Conservation (phyloP, 805 yeast genomes). For the Brettanomyces nanus region DNA sequence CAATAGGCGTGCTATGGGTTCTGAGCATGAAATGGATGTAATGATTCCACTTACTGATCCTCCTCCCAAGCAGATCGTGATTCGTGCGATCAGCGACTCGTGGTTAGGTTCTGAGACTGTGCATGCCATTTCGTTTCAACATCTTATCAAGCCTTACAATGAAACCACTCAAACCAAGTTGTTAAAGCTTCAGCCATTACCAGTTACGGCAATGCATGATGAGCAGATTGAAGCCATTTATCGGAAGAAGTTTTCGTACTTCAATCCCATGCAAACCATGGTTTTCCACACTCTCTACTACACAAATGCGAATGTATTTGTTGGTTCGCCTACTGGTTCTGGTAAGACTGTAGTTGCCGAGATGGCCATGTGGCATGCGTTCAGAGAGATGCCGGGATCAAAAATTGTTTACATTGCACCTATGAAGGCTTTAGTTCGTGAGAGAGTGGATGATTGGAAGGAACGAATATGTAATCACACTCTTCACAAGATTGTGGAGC, state of each 20-base stretch:
- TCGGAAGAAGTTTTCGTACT: conserved; percentile 60
- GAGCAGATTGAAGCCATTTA: conserved; percentile 62
- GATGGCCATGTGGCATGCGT: conserved; percentile 95
- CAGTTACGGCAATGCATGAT: conserved; percentile 71
- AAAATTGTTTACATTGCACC: conserved; percentile 84
- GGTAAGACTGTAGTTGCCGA: conserved; percentile 98
- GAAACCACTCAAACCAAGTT: conserved; percentile 81
- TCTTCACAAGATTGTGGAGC: conserved; percentile 51
- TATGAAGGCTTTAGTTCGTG: conserved; percentile 80
- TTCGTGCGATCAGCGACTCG: conserved; percentile 70
- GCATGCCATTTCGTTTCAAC: conserved; percentile 80
- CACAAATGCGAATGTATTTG: conserved; percentile 68
- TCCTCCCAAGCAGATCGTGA: conserved; percentile 79
- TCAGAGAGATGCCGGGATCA: conserved; percentile 68
- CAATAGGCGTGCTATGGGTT: conserved; percentile 44
- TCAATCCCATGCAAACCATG: conserved; percentile 99
- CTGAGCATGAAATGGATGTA: conserved; percentile 70
- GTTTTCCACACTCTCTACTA: conserved; percentile 84
- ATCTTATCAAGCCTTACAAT: conserved; percentile 78
- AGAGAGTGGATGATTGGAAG: conserved; percentile 78
- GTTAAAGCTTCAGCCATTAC: conserved; percentile 76
- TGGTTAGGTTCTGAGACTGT: conserved; percentile 85
- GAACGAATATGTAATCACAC: conserved; percentile 41
- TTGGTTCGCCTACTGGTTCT: conserved; percentile 98
- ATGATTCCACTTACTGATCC: conserved; percentile 90